A percentile compares a stretch with the other conserved stretches of the same genome.
Conservation (phyloP, 148 eudicot genomes). For the Arctostaphylos glauca region DNA sequence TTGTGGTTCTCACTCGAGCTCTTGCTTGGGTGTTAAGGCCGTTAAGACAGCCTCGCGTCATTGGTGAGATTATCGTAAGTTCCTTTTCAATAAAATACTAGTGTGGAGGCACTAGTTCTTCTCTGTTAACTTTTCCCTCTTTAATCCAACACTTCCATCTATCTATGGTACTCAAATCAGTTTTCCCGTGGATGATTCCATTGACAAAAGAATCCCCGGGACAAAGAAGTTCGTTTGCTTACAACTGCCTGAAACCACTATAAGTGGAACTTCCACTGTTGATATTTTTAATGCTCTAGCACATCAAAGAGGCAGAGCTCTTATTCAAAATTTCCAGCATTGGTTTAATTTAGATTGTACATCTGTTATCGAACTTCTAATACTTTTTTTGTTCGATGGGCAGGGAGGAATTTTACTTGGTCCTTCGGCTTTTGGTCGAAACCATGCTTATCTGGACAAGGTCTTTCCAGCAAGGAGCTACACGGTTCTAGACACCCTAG, state of each 20-base stretch:
- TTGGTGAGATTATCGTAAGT: constrained; percentile 83
- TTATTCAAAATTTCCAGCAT: neutral
- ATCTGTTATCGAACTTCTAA: neutral
- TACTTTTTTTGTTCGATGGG: neutral
- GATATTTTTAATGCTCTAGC: neutral
- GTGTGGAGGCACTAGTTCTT: too few species aligned
- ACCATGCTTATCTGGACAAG: constrained; percentile 42
- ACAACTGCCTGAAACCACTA: neutral
- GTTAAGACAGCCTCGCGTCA: constrained; percentile 81
- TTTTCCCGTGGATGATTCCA: neutral
- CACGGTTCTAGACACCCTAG: constrained; percentile 75
- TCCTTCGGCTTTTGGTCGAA: constrained; percentile 83
- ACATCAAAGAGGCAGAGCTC: neutral
- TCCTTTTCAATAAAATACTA: neutral
- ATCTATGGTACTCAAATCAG: neutral
- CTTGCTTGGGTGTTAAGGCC: constrained; percentile 66
- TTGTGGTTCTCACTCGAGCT: constrained; percentile 59
- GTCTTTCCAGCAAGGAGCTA: constrained; percentile 64
- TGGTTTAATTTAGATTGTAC: neutral
- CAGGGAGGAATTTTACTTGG: constrained; percentile 87
- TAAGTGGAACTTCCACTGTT: neutral
- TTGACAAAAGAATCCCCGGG: neutral
- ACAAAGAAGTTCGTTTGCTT: neutral
- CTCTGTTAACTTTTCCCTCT: too few species aligned
- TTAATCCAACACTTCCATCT: too few species aligned